Base-by-base conservation (phyloP, 495 filamentous ascomycete species). In the Penicillium malachiteum region DNA sequence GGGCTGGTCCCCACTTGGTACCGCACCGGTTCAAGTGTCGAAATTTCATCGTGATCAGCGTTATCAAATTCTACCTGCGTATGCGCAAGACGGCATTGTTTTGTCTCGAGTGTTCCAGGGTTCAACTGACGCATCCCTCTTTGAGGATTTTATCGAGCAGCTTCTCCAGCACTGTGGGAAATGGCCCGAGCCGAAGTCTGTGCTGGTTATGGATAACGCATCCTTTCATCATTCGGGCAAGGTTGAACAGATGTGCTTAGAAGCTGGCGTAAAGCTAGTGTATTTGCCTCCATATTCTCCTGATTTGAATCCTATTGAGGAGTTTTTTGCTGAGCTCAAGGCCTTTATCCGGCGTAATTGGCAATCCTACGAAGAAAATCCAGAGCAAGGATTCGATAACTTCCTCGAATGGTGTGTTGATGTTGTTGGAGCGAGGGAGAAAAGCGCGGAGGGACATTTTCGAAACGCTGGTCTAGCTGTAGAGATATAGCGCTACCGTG, bases 141-240 rank as follows among this genome's bases (percentile, higher is more conserved):
- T 78, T 59, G 58, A 75, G 50, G 63, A 68, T 49, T 78, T 74
- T 57, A 68, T 77, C 49, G 60, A 78, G 57, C 58, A 75, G 58
- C 63, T 73, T 39, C 66, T 78, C 18, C 54, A 59, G 42, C 60
- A 74, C 45, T 76, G 57, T 54, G 59, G 69, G 33, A n/a, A 67
- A 41, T 78, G 49, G 59, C 76, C 69, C 1, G 65, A 72, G 46
- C 71, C 61, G 18, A 73, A 69, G 43, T 76, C 69, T 32, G 73
- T 79, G 8, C 39, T 80, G 30, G 41, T 35, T 5, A 52, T 52
- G 40, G 39, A 52, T 35, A 52, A 52, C 10, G 40, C 40, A 52
- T 52, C 50, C 21, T 52, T 52, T 44, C 30, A 44, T 35, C 30
- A 44, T 18, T 44, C 40, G 9, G 17, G 35, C 3, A 9, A 26